Evolutionary conservation across 2,329 filamentous ascomycete genomes (phyloP).

Genomic region (Sporothrix brasiliensis): DNA sequence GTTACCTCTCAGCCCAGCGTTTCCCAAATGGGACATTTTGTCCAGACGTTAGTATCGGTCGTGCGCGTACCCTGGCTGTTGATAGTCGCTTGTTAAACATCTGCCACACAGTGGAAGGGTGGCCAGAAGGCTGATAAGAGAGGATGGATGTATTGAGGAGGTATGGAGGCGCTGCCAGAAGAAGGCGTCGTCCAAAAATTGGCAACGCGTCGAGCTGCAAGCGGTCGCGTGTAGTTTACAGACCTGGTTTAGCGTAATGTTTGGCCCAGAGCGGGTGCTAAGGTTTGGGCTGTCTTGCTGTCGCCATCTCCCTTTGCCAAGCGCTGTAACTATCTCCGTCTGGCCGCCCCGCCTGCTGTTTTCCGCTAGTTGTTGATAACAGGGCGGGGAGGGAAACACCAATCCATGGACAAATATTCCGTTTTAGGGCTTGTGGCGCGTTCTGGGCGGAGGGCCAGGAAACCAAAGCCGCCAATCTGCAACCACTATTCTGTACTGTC

Average conservation of each 20-base stretch:
- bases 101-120: neutral
- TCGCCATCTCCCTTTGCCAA: no score
- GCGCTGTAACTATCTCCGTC: neutral
- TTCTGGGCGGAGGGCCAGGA: neutral
- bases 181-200: neutral
- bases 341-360: neutral
- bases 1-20: neutral
- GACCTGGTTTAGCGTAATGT: conserved; percentile 18
- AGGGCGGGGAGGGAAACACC: neutral
- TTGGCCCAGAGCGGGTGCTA: neutral
- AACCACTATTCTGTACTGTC: neutral
- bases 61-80: neutral
- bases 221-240: conserved; percentile 25
- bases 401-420: conserved; percentile 13
- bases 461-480: neutral
- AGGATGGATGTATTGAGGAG: no score
- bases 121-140: conserved; percentile 24
- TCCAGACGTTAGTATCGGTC: conserved; percentile 5
- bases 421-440: conserved; percentile 1
- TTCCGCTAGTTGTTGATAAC: neutral
- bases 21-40: conserved; percentile 18
- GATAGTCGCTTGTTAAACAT: neutral
- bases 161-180: neutral
- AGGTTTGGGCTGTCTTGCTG: neutral
- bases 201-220: neutral